Conservation (phyloP, 768 basidiomycete species). For the Rhodotorula kratochvilovae region DNA sequence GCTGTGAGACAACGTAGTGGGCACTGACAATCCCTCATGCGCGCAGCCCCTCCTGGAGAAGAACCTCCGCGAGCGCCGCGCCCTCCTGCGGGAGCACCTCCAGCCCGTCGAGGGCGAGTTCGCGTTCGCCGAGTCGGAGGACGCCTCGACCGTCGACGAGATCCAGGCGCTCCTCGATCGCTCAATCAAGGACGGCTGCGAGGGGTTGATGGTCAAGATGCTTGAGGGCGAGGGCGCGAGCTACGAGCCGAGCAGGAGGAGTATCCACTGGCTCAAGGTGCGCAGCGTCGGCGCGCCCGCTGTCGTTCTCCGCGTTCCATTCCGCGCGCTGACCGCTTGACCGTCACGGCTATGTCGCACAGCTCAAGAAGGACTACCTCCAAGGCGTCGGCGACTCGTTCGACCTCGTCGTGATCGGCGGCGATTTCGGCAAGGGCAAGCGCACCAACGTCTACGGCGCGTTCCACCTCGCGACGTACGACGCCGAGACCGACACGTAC, state of each 20-base stretch:
- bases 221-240: slow-evolving; percentile 82
- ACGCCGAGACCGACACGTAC: slow-evolving; percentile 84
- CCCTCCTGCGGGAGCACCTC: slow-evolving; percentile 73
- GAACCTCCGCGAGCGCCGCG: slow-evolving; percentile 68
- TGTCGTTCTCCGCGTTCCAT: no score
- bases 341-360: not conserved
- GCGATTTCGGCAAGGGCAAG: slow-evolving; percentile 95
- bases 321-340: slow-evolving; percentile 10
- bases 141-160: slow-evolving; percentile 82
- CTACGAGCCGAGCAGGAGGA: slow-evolving; percentile 91
- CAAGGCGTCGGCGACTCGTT: slow-evolving; percentile 94
- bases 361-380: slow-evolving; percentile 99
- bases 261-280: slow-evolving; percentile 98
- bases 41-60: slow-evolving; percentile 73
- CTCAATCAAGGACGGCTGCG: slow-evolving; percentile 96
- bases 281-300: slow-evolving; percentile 4
- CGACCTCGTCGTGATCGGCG: slow-evolving; percentile 95
- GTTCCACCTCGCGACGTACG: slow-evolving; percentile 94
- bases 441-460: slow-evolving; percentile 96
- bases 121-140: slow-evolving; percentile 83
- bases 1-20: no score
- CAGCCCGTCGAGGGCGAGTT: slow-evolving; percentile 80
- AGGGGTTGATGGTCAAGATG: slow-evolving; percentile 99
- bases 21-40: no score
- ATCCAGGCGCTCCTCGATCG: slow-evolving; percentile 92